Evolutionary conservation across 352 stramenopile species (phyloP).

Genomic region (Phytophthora tentaculata): DNA sequence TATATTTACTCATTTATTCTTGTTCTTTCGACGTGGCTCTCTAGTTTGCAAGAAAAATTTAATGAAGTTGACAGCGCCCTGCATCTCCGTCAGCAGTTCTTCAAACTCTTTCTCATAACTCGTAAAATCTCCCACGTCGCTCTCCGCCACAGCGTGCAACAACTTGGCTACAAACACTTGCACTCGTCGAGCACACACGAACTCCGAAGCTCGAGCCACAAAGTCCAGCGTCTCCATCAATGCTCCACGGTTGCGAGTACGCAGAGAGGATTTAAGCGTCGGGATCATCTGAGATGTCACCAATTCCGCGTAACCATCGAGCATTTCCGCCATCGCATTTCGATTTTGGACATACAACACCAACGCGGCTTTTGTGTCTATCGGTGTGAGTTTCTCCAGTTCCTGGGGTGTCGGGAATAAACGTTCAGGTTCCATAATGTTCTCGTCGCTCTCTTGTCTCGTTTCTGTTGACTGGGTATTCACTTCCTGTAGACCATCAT

Average conservation of each 20-base stretch:
- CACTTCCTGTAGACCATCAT: background rate
- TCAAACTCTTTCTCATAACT: conserved; percentile 36
- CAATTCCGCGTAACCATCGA: conserved; percentile 70
- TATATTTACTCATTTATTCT: conserved; percentile 3
- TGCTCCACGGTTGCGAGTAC: conserved; percentile 44
- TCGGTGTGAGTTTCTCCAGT: conserved; percentile 57
- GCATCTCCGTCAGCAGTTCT: conserved; percentile 30
- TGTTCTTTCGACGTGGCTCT: conserved; percentile 20
- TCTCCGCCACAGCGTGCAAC: conserved; percentile 61
- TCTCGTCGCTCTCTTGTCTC: conserved; percentile 36
- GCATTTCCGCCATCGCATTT: conserved; percentile 67
- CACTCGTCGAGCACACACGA: conserved; percentile 69
- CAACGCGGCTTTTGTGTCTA: conserved; percentile 63
- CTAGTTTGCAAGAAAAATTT: conserved; percentile 34
- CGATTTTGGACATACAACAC: conserved; percentile 71
- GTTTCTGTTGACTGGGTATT: conserved; percentile 36
- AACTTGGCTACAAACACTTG: conserved; percentile 71
- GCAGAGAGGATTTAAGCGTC: conserved; percentile 47
- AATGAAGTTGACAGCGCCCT: conserved; percentile 36
- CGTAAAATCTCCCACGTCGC: conserved; percentile 42
- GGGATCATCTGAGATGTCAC: conserved; percentile 57
- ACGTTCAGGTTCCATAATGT: conserved; percentile 21
- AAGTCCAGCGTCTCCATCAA: conserved; percentile 78
- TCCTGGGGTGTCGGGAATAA: conserved; percentile 60
- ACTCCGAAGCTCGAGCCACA: conserved; percentile 65